These are phyloP conservation scores for Pestalotiopsis sp. DNA, from an alignment of 2,329 filamentous ascomycete species.

Conservation along the genomic window DNA sequence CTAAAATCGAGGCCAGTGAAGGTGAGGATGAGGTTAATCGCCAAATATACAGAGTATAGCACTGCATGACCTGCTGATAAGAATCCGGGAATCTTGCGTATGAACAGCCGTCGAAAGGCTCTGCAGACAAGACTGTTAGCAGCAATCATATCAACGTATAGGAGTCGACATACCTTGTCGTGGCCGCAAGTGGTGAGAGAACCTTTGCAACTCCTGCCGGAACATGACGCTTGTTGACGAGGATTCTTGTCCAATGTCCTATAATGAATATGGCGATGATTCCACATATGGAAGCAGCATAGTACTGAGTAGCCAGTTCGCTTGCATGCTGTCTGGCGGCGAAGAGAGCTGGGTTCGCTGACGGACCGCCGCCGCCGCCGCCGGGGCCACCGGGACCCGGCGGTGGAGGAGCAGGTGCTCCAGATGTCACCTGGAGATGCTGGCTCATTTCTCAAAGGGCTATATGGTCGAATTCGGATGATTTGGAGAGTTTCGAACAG, in stretches of 20 bases:
- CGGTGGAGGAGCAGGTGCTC: not conserved
- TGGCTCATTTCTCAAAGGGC: not conserved
- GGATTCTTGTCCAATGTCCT: constrained; percentile 16
- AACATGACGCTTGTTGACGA: constrained; percentile 8
- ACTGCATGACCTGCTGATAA: constrained; percentile 41
- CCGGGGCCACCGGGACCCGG: not conserved
- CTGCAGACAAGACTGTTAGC: constrained; percentile 7
- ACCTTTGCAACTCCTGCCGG: constrained; percentile 4
- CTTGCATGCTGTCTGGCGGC: constrained; percentile 13
- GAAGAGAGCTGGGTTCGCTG: constrained; percentile 8
- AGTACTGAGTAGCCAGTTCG: constrained; percentile 16
- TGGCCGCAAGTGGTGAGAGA: constrained; percentile 16
- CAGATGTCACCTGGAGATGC: not conserved
- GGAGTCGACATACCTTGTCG: constrained; percentile 12
- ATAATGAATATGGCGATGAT: constrained; percentile 19
- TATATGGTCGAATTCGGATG: not conserved
- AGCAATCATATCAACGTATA: not conserved
- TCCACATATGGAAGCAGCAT: constrained; percentile 18
- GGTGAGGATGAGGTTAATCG: constrained; percentile 37
- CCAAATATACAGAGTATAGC: constrained; percentile 35
- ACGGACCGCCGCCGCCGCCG: not conserved
- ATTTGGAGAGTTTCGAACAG: not conserved
- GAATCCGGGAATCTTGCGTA: constrained; percentile 38
- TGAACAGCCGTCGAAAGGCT: constrained; percentile 22
- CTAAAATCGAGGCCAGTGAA: constrained; percentile 30